These are phyloP conservation scores for Trichoderma sp. DNA, from an alignment of 2,329 filamentous ascomycete genomes.

Conservation along the genomic window DNA sequence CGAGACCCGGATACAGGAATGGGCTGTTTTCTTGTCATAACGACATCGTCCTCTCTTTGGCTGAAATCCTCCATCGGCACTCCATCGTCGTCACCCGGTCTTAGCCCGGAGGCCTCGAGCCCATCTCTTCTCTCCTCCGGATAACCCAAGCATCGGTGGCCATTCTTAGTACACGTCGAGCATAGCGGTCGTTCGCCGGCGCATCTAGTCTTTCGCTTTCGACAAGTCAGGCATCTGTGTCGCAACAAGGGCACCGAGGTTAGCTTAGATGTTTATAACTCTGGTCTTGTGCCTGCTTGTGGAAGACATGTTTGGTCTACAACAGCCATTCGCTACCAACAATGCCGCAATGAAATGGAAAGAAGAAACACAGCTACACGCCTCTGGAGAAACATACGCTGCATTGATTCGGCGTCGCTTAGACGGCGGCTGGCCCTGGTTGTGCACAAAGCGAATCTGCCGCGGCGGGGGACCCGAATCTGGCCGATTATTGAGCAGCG, in stretches of 20 bases:
- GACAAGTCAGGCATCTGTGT: constrained; percentile 65
- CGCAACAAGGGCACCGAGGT: not conserved
- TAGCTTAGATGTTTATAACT: not conserved
- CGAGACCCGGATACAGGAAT: not conserved
- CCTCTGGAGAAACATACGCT: constrained; percentile 54
- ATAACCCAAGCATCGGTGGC: constrained; percentile 67
- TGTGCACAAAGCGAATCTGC: constrained; percentile 76
- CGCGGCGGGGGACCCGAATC: constrained; percentile 45
- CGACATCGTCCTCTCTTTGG: constrained; percentile 14
- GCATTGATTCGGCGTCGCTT: constrained; percentile 77
- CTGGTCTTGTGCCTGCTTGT: not conserved
- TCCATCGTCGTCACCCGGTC: constrained; percentile 22
- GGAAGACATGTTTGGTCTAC: not conserved
- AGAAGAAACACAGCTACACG: not conserved
- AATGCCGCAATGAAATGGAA: not conserved
- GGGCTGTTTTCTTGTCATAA: not conserved
- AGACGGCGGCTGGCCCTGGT: constrained; percentile 74
- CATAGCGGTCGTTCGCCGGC: constrained; percentile 70
- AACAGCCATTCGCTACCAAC: not conserved
- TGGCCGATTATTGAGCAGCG: constrained; percentile 43
- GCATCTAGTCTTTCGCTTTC: constrained; percentile 72
- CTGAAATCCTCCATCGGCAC: constrained; percentile 3
- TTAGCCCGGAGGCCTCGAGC: constrained; percentile 25
- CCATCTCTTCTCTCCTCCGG: constrained; percentile 51
- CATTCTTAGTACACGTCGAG: constrained; percentile 69